Evolutionary conservation across 2,329 filamentous ascomycete species (phyloP).

Genomic region (Trichoderma breve): DNA sequence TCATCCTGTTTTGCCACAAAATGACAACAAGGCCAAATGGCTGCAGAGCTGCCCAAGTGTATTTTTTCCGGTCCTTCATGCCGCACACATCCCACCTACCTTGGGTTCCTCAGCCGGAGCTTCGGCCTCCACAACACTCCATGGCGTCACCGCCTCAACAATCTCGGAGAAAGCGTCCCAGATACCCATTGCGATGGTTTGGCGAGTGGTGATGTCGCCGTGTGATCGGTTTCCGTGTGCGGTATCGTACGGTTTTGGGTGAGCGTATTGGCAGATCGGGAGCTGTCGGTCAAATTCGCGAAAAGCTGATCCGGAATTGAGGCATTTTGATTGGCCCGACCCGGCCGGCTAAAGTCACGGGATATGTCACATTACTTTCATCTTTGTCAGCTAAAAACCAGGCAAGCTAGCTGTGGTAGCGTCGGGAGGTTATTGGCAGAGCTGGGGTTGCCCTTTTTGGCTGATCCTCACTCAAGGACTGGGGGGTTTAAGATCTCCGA

Average conservation of each 20-base stretch:
- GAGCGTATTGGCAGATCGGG: slow-evolving; percentile 39
- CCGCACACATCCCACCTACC: slow-evolving; percentile 38
- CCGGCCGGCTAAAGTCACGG: slow-evolving; percentile 23
- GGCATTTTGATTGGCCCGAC: slow-evolving; percentile 46
- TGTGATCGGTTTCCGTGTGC: slow-evolving; percentile 38
- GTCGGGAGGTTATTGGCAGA: slow-evolving; percentile 12
- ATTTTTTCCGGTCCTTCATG: neutral
- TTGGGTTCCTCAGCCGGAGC: slow-evolving; percentile 64
- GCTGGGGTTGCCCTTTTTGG: slow-evolving; percentile 17
- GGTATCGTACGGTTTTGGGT: slow-evolving; percentile 30
- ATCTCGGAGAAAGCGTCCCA: slow-evolving; percentile 64
- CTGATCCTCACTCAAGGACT: slow-evolving; percentile 9
- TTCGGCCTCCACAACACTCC: slow-evolving; percentile 64
- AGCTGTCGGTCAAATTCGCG: slow-evolving; percentile 43
- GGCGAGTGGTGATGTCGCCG: slow-evolving; percentile 37
- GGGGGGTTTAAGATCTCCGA: slow-evolving; percentile 15
- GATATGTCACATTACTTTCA: slow-evolving; percentile 27
- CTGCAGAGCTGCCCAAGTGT: slow-evolving; percentile 16
- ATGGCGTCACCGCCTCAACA: slow-evolving; percentile 63
- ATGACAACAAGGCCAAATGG: neutral
- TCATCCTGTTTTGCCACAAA: neutral
- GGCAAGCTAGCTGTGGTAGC: neutral
- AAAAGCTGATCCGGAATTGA: slow-evolving; percentile 51
- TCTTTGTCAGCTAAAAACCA: neutral
- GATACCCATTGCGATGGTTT: slow-evolving; percentile 58